A percentile compares a stretch with the other conserved stretches of the same genome.
These are phyloP conservation scores for Cryptococcus floricola DNA, from an alignment of 1,284 basidiomycete genomes.

Conservation along the genomic window DNA sequence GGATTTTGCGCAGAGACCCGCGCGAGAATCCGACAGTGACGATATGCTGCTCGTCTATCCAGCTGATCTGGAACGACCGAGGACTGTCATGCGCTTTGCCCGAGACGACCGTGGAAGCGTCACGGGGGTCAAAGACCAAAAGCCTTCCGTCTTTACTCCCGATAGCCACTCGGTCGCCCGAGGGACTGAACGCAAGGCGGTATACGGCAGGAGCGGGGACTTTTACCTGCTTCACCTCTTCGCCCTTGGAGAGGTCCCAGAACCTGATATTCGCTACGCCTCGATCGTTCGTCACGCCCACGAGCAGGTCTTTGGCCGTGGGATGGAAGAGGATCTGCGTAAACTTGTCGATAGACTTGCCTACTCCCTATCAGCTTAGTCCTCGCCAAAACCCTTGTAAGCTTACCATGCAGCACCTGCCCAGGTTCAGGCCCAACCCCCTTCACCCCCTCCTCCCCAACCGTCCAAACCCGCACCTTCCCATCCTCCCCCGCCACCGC, in stretches of 20 bases:
- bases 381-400: neutral
- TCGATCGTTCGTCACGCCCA: conserved; percentile 47
- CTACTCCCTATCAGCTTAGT: conserved; percentile 13
- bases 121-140: conserved; percentile 48
- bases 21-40: conserved; percentile 50
- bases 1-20: conserved; percentile 50
- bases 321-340: conserved; percentile 48
- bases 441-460: conserved; percentile 33
- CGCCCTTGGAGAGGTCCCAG: conserved; percentile 36
- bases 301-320: conserved; percentile 44
- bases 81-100: conserved; percentile 48
- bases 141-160: conserved; percentile 49
- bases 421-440: conserved; percentile 37
- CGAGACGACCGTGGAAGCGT: conserved; percentile 10
- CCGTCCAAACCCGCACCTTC: conserved; percentile 43
- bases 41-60: conserved; percentile 46
- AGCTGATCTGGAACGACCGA: conserved; percentile 49
- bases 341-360: conserved; percentile 46
- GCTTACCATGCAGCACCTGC: conserved; percentile 29
- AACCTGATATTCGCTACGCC: conserved; percentile 41
- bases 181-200: conserved; percentile 44
- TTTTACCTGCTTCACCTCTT: conserved; percentile 16
- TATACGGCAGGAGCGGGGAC: conserved; percentile 31
- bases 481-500: conserved; percentile 51
- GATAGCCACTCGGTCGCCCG: conserved; percentile 47